Evolutionary conservation across 225 moss, liverwort and hornwort genomes (phyloP), one percentile per base, ranked within the genome.

Genomic region (Climacium dendroides): DNA sequence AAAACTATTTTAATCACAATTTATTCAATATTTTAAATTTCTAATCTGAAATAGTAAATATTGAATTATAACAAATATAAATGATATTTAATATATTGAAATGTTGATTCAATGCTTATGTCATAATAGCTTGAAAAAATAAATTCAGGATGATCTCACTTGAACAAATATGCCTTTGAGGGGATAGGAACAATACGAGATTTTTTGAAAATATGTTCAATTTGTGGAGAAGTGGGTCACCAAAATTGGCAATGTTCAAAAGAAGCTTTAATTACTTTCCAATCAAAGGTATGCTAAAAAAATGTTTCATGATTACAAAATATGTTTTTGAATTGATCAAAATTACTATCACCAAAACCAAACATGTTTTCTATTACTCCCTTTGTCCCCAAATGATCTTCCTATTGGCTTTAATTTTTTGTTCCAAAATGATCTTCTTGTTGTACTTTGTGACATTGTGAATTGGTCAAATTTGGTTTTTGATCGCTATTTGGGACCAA

Each of bases 221-320:
- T 95, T 64, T 96, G 96, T 90, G 97, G 95, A 91, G 97, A 95
- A 76, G 52, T 87, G 12, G 93, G 94, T 73, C 96, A 97, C 43
- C 94, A 91, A 86, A 95, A 97, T 71, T 97, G 97, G 97, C 92
- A 93, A 79, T 97, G 97, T 75, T 88, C 93, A 65, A 96, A 94
- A 84, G 95, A 95, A 82, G 94, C 93, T 60, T 79, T 95, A 48
- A 83, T 87, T 22, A 93, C 94, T 53, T 96, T 95, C 72, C 96
- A 95, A 63, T 93, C 95, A 34, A 96, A 97, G 95, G 97, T 96
- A 79, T 24, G 10, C 11, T 39, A 0, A 3, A 20, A 80, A 39
- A 45, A 18, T 26, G 3, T 64, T 32, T 26, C 6, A 35, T 24
- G 0, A 5, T 10, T 20, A 16, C 0, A 71, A 48, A 67, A 43